Conservation (phyloP, 139 green algal species). For the Deuterostichococcus epilithicus region DNA sequence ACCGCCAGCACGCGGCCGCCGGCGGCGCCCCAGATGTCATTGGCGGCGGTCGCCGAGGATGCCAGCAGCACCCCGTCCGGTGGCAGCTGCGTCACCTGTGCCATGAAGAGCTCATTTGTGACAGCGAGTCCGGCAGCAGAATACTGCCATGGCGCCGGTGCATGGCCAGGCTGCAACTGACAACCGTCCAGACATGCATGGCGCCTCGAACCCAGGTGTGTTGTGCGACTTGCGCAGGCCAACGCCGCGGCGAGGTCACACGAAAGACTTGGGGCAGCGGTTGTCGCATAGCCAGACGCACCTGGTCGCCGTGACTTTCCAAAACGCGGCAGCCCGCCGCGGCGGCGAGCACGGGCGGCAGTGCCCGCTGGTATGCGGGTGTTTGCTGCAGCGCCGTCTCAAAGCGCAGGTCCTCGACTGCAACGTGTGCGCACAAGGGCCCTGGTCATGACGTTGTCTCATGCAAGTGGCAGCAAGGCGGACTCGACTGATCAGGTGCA, state of each 20-base stretch:
- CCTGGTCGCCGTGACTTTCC: constrained; percentile 51
- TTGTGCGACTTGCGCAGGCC: too few relatives aligned
- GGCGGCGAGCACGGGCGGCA: background rate
- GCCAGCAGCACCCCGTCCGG: constrained; percentile 32
- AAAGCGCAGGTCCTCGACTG: constrained; percentile 11
- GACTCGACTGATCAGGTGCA: too few relatives aligned
- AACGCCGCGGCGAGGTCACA: background rate
- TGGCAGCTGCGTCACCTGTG: constrained; percentile 39
- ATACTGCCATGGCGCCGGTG: too few relatives aligned
- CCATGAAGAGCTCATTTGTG: too few relatives aligned
- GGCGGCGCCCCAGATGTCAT: constrained; percentile 36
- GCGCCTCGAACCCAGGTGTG: too few relatives aligned
- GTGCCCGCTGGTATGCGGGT: background rate
- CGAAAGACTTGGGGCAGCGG: background rate
- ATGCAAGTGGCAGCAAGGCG: background rate
- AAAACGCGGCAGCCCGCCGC: background rate
- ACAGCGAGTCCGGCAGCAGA: too few relatives aligned
- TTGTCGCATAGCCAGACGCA: background rate
- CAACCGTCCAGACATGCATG: too few relatives aligned
- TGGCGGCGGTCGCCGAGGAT: constrained; percentile 23
- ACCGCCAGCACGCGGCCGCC: constrained; percentile 24
- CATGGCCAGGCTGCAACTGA: background rate
- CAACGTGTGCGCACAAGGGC: background rate
- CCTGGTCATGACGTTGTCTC: constrained; percentile 5
- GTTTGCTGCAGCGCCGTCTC: background rate